Conservation (phyloP, 1,139 yeast species). For the Kluyveromyces marxianus region DNA sequence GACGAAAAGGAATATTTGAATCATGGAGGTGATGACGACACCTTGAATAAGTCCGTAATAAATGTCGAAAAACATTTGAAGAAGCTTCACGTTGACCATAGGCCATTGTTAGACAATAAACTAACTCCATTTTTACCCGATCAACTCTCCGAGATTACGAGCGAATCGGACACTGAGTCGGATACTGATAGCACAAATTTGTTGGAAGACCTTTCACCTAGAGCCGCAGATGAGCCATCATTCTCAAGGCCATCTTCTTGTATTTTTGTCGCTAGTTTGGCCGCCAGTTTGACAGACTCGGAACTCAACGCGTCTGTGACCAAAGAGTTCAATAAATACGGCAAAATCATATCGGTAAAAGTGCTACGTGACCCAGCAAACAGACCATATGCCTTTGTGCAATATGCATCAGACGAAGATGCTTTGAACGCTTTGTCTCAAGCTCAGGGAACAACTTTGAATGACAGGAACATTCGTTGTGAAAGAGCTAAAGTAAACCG, state of each 20-base stretch:
- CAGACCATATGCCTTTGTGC: conserved; percentile 93
- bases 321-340: conserved; percentile 59
- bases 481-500: conserved; percentile 89
- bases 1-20: neutral
- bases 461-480: conserved; percentile 75
- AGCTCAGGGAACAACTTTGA: conserved; percentile 62
- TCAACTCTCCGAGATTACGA: conserved; percentile 25
- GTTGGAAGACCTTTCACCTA: conserved; percentile 2
- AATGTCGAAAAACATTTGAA: neutral
- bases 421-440: conserved; percentile 59
- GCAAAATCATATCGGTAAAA: conserved; percentile 65
- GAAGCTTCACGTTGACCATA: conserved; percentile 5
- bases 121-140: conserved; percentile 1
- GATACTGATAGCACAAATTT: conserved; percentile 2
- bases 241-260: conserved; percentile 65
- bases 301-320: conserved; percentile 62
- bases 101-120: conserved; percentile 1
- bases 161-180: conserved; percentile 3
- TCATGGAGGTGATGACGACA: neutral
- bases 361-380: conserved; percentile 76
- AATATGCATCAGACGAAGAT: conserved; percentile 63
- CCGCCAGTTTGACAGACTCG: conserved; percentile 58
- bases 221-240: conserved; percentile 3
- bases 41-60: neutral
- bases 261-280: conserved; percentile 78